Evolutionary conservation across 257 asterid genomes (phyloP).

Genomic region (Nyctanthes arbortristis): DNA sequence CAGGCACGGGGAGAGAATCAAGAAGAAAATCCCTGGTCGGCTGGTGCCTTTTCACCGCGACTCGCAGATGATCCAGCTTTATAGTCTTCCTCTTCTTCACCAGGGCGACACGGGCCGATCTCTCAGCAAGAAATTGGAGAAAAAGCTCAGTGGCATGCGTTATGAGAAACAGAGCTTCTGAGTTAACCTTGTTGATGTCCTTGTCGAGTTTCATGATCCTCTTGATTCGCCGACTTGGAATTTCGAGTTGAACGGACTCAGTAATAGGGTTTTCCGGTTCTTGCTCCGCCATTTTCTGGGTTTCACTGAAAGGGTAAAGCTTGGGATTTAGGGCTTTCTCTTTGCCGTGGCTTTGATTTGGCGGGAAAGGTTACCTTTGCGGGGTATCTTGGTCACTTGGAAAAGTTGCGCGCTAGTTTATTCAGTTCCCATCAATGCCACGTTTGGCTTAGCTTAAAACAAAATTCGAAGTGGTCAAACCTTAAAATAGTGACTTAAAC

Average conservation of each 20-base stretch:
- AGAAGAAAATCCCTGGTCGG: slow-evolving; percentile 83
- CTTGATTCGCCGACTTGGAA: slow-evolving; percentile 74
- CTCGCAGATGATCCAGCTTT: slow-evolving; percentile 54
- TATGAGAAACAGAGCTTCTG: slow-evolving; percentile 76
- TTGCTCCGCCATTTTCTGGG: slow-evolving; percentile 41
- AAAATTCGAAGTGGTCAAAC: too few relatives aligned
- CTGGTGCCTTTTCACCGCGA: slow-evolving; percentile 75
- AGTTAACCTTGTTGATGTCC: slow-evolving; percentile 68
- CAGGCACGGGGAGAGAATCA: slow-evolving; percentile 72
- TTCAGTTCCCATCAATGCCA: too few relatives aligned
- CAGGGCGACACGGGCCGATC: slow-evolving; percentile 61
- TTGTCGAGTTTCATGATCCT: slow-evolving; percentile 77
- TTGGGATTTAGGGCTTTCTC: neutral
- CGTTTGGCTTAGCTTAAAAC: too few relatives aligned
- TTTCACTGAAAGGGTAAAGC: neutral
- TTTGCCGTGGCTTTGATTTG: slow-evolving; percentile 5
- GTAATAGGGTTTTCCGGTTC: slow-evolving; percentile 29
- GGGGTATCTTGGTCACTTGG: neutral
- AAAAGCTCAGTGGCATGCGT: slow-evolving; percentile 77
- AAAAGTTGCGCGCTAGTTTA: neutral
- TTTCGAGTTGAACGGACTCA: slow-evolving; percentile 44
- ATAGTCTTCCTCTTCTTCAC: slow-evolving; percentile 77
- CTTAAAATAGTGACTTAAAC: too few relatives aligned
- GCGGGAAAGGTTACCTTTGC: slow-evolving; percentile 18
- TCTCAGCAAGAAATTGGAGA: slow-evolving; percentile 73